Base-by-base conservation (phyloP, 306 rosid genomes). In the Vicia sativa region DNA sequence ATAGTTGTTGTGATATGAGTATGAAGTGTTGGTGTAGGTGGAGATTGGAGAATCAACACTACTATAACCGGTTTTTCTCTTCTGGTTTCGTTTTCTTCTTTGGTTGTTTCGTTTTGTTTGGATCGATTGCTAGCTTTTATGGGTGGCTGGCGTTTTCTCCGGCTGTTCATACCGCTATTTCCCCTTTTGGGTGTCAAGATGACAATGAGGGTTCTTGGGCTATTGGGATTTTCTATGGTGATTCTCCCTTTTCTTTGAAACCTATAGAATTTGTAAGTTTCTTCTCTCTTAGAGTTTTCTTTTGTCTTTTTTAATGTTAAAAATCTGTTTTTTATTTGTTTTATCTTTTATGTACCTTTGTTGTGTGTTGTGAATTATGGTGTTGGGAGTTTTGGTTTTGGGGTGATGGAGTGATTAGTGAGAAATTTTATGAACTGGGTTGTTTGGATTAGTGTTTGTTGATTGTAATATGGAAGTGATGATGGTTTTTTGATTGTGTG, bases 151-250 rank as follows among this genome's bases (percentile, higher is more conserved):
- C 83, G 63, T 91, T 88, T 71, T 62, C 92, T 6, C 99, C 99
- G 1, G 19, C 74, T 34, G 83, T 87, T 4, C 87, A 83, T 7
- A n/a, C 86, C 7, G 66, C 52, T 26, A 53, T 80, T n/a, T 45
- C 86, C 3, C 41, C 80, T 46, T 77, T 76, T 29, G 99, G 95
- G 2, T 95, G 99, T 65, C 92, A 74, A 15, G 93, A 82, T 21
- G 99, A 95, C 83, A 95, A 87, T 84, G 99, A 95, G 84, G 99
- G 99, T 48, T 95, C 97, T 39, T 95, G 99, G 99, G 90, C 99
- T 41, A 77, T 95, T 64, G 99, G 99, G 65, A 75, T 95, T 49
- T 95, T 95, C 86, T 90, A 60, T 39, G 99, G 99, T 25, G 85
- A 88, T 71, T 82, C 92, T 11, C 99, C 99, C 7, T 91, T 95